These are phyloP conservation scores for Haplographium delicatum DNA, from an alignment of 495 filamentous ascomycete genomes.

Conservation along the genomic window DNA sequence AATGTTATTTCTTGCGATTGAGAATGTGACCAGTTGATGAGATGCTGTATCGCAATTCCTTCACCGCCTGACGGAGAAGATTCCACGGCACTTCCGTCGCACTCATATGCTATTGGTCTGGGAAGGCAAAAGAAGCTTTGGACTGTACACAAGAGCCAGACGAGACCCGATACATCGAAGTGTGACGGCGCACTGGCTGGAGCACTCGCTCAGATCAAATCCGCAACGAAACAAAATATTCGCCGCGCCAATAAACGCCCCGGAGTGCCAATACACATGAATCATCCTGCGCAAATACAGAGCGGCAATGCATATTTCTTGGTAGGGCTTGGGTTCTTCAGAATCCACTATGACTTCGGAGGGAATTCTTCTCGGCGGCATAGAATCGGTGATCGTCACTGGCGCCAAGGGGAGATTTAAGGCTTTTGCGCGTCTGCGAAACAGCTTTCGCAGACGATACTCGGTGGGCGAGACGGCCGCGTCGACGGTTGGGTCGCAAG, in stretches of 20 bases:
- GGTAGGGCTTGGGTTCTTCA: neutral
- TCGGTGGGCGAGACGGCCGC: neutral
- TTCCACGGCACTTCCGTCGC: too few relatives aligned
- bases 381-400: neutral
- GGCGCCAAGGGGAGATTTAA: conserved; percentile 7
- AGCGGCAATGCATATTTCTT: neutral
- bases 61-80: too few relatives aligned
- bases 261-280: neutral
- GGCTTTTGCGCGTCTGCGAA: neutral
- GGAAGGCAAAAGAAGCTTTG: too few relatives aligned
- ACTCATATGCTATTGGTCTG: too few relatives aligned
- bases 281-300: too few relatives aligned
- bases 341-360: neutral
- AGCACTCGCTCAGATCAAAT: neutral
- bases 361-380: neutral
- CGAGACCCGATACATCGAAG: neutral
- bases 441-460: neutral
- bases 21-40: too few relatives aligned
- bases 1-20: too few relatives aligned
- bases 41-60: too few relatives aligned
- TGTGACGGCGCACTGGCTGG: neutral
- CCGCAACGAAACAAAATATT: conserved; percentile 4
- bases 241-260: neutral
- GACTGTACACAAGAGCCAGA: too few relatives aligned
- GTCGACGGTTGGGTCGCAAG: neutral